phyloP scores from a whole-genome alignment of 805 yeast species.

The Hanseniaspora nectarophila region DNA sequence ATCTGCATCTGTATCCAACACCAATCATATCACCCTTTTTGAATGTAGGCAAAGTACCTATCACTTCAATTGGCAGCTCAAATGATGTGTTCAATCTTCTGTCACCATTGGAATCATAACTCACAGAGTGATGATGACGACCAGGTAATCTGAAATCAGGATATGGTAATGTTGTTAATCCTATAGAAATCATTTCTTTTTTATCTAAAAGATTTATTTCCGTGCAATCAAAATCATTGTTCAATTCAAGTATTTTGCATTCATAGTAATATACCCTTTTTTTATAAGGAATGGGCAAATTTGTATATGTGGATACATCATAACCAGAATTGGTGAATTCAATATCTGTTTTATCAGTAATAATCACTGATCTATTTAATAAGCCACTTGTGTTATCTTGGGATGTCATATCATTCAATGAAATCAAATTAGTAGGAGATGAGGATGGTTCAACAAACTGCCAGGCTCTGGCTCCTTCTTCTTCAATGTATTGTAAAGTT shows the following conservation, averaged over 20 bases:
- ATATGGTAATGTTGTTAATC: slow-evolving; percentile 76
- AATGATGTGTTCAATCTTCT: slow-evolving; percentile 75
- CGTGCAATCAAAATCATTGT: slow-evolving; percentile 21
- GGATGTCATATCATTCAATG: slow-evolving; percentile 18
- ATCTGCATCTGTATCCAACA: slow-evolving; percentile 69
- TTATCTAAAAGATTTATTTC: slow-evolving; percentile 19
- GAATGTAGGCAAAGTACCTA: slow-evolving; percentile 45
- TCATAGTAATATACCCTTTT: slow-evolving; percentile 86
- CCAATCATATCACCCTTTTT: slow-evolving; percentile 88
- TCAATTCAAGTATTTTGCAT: slow-evolving; percentile 63
- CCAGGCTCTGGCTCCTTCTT: slow-evolving; percentile 83
- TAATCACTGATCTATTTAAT: slow-evolving; percentile 44
- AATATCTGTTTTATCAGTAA: slow-evolving; percentile 54
- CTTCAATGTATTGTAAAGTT: slow-evolving; percentile 48
- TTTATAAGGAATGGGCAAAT: slow-evolving; percentile 69
- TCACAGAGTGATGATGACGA: slow-evolving; percentile 66
- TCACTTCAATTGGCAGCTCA: slow-evolving; percentile 32
- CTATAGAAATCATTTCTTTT: slow-evolving; percentile 53
- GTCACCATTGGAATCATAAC: slow-evolving; percentile 79
- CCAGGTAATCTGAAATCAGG: slow-evolving; percentile 93
- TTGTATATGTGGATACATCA: slow-evolving; percentile 62
- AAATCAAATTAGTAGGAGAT: slow-evolving; percentile 28
- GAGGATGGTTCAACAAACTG: slow-evolving; percentile 47
- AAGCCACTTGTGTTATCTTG: slow-evolving; percentile 18
- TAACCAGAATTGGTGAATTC: slow-evolving; percentile 44